Conservation (phyloP, 768 basidiomycete genomes). For the Stropharia rugosoannulata region DNA sequence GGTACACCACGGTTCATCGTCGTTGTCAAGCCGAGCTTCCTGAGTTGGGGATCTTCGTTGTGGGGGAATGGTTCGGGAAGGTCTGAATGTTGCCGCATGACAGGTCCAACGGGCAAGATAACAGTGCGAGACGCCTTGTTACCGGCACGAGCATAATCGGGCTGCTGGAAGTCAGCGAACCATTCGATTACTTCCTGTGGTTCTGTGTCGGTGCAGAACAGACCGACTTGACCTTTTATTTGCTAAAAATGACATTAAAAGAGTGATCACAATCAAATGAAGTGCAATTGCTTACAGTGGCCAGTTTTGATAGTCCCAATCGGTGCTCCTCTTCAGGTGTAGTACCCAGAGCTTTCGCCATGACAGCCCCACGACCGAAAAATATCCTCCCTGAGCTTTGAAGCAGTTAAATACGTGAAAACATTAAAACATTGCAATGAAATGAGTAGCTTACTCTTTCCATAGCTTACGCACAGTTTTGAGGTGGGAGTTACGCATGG, state of each 20-base stretch:
- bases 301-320: constrained; percentile 74
- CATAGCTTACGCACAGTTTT: constrained; percentile 92
- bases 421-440: neutral
- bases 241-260: constrained; percentile 44
- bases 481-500: constrained; percentile 92
- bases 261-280: neutral
- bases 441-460: constrained; percentile 69
- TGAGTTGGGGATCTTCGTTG: constrained; percentile 95
- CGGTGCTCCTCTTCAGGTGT: constrained; percentile 86
- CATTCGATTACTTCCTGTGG: constrained; percentile 92
- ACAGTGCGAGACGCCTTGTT: constrained; percentile 77
- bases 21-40: constrained; percentile 87
- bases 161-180: constrained; percentile 88
- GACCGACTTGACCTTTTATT: constrained; percentile 93
- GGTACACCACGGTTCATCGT: constrained; percentile 87
- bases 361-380: constrained; percentile 83
- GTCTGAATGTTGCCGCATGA: constrained; percentile 77
- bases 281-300: constrained; percentile 49
- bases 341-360: constrained; percentile 93
- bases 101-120: constrained; percentile 77
- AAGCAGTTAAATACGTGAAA: constrained; percentile 2
- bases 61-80: constrained; percentile 92
- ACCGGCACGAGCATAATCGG: constrained; percentile 90
- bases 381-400: constrained; percentile 85
- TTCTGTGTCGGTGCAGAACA: constrained; percentile 88